Conservation (phyloP, 2,329 filamentous ascomycete species). For the Fonsecaea erecta region DNA sequence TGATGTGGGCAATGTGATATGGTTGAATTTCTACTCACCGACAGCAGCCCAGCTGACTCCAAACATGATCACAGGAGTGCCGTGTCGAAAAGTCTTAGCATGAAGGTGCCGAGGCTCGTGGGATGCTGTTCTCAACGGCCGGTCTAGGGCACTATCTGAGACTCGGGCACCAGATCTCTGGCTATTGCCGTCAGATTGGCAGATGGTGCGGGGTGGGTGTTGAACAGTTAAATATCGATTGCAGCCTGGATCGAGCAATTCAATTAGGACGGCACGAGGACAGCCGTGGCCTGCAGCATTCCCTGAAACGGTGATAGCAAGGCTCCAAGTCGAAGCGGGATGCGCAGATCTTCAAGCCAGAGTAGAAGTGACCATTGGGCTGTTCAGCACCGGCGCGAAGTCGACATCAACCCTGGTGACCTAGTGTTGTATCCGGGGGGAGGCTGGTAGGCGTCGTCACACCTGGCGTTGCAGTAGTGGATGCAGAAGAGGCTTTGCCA, state of each 20-base stretch:
- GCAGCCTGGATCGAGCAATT: background rate
- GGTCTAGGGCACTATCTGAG: background rate
- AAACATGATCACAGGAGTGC: background rate
- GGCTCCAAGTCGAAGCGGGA: background rate
- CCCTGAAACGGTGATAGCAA: background rate
- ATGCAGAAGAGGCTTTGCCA: background rate
- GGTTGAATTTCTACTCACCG: background rate
- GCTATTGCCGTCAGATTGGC: background rate
- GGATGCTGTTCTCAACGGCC: background rate
- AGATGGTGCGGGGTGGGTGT: background rate
- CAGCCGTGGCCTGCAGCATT: background rate
- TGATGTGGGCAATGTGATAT: background rate
- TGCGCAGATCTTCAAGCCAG: background rate
- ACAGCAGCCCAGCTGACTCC: background rate
- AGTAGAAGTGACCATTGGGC: background rate
- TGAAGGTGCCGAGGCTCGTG: background rate
- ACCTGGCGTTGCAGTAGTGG: constrained; percentile 1
- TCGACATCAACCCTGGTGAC: background rate
- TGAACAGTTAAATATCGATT: background rate
- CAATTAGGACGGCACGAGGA: background rate
- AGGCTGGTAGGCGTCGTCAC: background rate
- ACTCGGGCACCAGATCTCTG: background rate
- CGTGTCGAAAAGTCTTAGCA: background rate
- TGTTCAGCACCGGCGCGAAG: background rate
- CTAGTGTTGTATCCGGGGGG: background rate